These are phyloP conservation scores for Moricandia moricandioides DNA, from an alignment of 345 rosid species.

Conservation along the genomic window DNA sequence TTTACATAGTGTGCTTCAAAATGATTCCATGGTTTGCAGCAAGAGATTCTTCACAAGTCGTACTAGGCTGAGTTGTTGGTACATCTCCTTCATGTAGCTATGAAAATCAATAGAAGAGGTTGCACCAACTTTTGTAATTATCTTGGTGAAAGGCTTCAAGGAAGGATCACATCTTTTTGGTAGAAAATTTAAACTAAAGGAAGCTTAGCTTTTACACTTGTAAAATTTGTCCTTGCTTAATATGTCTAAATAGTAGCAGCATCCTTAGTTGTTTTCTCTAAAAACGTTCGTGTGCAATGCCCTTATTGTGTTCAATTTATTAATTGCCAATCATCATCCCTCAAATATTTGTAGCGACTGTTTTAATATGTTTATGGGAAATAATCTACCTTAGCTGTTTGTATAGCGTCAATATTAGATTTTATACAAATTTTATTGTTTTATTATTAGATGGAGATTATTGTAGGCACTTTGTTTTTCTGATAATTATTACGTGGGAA, in stretches of 20 bases:
- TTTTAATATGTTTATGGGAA: not conserved
- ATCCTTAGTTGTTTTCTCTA: not conserved
- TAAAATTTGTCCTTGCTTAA: not conserved
- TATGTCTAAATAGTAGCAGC: not conserved
- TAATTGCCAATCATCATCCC: not conserved
- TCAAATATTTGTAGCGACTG: not conserved
- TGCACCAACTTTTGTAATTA: not conserved
- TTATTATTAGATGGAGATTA: too few species aligned
- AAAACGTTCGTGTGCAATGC: not conserved
- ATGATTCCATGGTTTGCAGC: not conserved
- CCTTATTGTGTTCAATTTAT: not conserved
- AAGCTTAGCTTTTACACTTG: too few species aligned
- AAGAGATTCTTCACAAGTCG: not conserved
- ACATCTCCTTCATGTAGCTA: not conserved
- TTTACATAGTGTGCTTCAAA: not conserved
- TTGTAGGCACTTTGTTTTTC: not conserved
- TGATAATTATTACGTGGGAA: not conserved
- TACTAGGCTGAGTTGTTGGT: not conserved
- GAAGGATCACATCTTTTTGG: not conserved
- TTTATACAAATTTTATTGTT: too few species aligned
- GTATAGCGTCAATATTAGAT: too few species aligned
- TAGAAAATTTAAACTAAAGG: too few species aligned
- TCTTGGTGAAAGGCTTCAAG: not conserved
- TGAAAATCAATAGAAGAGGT: not conserved
- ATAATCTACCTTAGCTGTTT: too few species aligned